These are phyloP conservation scores for Hyphopichia wangnamkhiaoensis DNA, from an alignment of 1,139 yeast genomes.

Conservation along the genomic window DNA sequence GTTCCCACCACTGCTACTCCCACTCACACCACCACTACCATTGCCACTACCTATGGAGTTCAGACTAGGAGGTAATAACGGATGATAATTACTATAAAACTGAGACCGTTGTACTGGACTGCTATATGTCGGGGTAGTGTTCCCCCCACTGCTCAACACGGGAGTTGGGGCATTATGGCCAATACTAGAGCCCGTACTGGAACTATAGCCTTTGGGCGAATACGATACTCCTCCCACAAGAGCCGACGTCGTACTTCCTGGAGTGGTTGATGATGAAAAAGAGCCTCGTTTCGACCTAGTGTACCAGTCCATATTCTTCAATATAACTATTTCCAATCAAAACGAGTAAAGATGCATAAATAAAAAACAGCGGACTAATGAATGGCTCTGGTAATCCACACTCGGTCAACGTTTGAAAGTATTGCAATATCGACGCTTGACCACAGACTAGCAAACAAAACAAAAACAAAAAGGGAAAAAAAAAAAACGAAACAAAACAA, in stretches of 20 bases:
- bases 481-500: no score
- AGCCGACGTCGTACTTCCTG: slow-evolving; percentile 3
- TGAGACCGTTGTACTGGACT: slow-evolving; percentile 11
- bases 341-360: no score
- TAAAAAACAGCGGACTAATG: no score
- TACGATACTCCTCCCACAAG: slow-evolving; percentile 3
- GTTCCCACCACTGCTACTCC: slow-evolving; percentile 1
- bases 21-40: background rate
- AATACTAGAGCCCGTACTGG: slow-evolving; percentile 1
- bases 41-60: background rate
- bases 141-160: slow-evolving; percentile 1
- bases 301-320: slow-evolving; percentile 11
- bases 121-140: slow-evolving; percentile 6
- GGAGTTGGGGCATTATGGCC: slow-evolving; percentile 7
- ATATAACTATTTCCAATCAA: no score
- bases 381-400: no score
- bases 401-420: no score
- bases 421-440: no score
- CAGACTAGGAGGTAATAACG: slow-evolving; percentile 12
- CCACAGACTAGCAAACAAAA: no score
- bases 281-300: slow-evolving; percentile 7
- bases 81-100: slow-evolving; percentile 12
- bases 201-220: slow-evolving; percentile 3
- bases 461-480: no score
- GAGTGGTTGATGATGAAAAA: slow-evolving; percentile 1